Percentiles rank a stretch among this genome's conserved stretches.
Evolutionary conservation across 2,329 filamentous ascomycete species (phyloP).

Genomic region (Aureobasidium melanogenum): DNA sequence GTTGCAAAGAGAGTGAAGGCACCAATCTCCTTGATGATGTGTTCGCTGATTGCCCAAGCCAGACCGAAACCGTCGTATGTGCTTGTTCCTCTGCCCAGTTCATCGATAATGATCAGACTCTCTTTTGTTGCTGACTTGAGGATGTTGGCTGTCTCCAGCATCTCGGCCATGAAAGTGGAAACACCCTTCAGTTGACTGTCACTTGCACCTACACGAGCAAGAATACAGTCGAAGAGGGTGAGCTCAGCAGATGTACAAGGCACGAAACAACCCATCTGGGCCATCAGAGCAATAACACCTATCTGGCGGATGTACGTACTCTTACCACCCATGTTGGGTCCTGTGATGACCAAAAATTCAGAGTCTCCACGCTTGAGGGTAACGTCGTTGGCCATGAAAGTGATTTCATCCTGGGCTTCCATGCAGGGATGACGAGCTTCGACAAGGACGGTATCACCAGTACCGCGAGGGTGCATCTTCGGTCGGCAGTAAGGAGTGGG

Average conservation of each 20-base stretch:
- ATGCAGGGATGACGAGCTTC: conserved; percentile 95
- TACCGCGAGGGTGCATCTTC: conserved; percentile 78
- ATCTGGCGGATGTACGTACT: conserved; percentile 97
- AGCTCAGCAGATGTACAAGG: conserved; percentile 84
- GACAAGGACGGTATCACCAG: conserved; percentile 79
- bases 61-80: conserved; percentile 98
- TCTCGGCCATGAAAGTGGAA: conserved; percentile 98
- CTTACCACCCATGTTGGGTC: conserved; percentile 98
- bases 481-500: conserved; percentile 86
- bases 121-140: conserved; percentile 93
- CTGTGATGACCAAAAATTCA: conserved; percentile 92
- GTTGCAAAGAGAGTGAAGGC: conserved; percentile 94
- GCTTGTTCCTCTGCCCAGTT: conserved; percentile 89
- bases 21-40: conserved; percentile 90
- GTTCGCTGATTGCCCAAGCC: conserved; percentile 98
- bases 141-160: conserved; percentile 98
- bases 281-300: conserved; percentile 93
- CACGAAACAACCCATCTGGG: conserved; percentile 92
- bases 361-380: conserved; percentile 67
- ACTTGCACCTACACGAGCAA: conserved; percentile 88
- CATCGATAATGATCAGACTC: conserved; percentile 96
- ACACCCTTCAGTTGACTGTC: conserved; percentile 97
- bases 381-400: conserved; percentile 97
- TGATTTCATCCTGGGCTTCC: conserved; percentile 97
- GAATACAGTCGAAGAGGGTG: conserved; percentile 92